A percentile compares a stretch with the other conserved stretches of the same genome.
phyloP scores from a whole-genome alignment of 495 filamentous ascomycete species.

The Niebla homalea region DNA sequence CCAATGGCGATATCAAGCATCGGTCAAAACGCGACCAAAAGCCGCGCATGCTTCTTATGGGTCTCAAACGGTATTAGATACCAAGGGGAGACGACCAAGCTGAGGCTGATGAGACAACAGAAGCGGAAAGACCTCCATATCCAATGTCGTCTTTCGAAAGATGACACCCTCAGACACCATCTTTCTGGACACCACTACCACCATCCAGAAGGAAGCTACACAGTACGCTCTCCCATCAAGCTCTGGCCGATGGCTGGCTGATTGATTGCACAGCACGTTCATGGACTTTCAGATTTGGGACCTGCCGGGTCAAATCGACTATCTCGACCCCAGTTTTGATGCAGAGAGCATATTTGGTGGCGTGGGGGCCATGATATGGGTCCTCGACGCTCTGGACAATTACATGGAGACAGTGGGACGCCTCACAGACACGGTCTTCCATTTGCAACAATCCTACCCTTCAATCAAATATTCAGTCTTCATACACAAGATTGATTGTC shows the following conservation, averaged over 20 bases:
- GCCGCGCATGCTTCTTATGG: slow-evolving; percentile 86
- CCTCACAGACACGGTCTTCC: slow-evolving; percentile 76
- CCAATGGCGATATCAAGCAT: background rate
- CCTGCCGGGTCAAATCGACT: slow-evolving; percentile 86
- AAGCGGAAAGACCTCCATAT: slow-evolving; percentile 95
- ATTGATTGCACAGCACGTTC: slow-evolving; percentile 52
- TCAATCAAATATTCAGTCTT: slow-evolving; percentile 94
- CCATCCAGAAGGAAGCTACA: slow-evolving; percentile 83
- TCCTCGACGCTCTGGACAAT: slow-evolving; percentile 95
- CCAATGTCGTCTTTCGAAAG: slow-evolving; percentile 95
- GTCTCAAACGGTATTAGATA: slow-evolving; percentile 75
- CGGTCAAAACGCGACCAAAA: slow-evolving; percentile 32
- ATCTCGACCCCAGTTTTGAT: slow-evolving; percentile 73
- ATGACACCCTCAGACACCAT: slow-evolving; percentile 89
- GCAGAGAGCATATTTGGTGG: slow-evolving; percentile 85
- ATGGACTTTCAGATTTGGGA: slow-evolving; percentile 99
- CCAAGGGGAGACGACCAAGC: slow-evolving; percentile 10
- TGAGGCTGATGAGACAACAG: slow-evolving; percentile 29
- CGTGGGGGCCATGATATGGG: slow-evolving; percentile 91
- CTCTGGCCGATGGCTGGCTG: background rate
- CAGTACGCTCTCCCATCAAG: slow-evolving; percentile 47
- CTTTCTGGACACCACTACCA: slow-evolving; percentile 84
- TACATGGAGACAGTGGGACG: slow-evolving; percentile 79
- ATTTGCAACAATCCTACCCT: slow-evolving; percentile 74
- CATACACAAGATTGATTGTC: slow-evolving; percentile 93